These are phyloP conservation scores for Boeremia exigua DNA, from an alignment of 2,329 filamentous ascomycete genomes.

Conservation along the genomic window DNA sequence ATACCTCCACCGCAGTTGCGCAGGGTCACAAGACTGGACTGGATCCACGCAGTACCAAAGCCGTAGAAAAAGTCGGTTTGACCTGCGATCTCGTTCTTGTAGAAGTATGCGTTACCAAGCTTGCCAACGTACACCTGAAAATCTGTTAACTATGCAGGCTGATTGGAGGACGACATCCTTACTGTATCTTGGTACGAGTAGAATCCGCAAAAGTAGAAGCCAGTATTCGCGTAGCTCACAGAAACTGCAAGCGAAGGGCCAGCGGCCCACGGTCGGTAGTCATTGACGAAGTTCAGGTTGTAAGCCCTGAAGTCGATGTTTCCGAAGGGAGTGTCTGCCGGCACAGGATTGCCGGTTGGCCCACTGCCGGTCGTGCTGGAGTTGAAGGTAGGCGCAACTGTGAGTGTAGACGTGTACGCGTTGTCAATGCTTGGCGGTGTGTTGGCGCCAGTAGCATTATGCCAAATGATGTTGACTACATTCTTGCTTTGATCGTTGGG, in stretches of 20 bases:
- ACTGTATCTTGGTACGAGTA: conserved; percentile 74
- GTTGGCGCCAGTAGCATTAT: conserved; percentile 59
- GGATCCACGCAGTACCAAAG: conserved; percentile 69
- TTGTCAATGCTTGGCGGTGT: conserved; percentile 61
- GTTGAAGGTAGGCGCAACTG: conserved; percentile 68
- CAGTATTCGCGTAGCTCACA: conserved; percentile 67
- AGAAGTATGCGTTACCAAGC: conserved; percentile 70
- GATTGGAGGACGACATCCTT: neutral
- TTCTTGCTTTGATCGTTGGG: conserved; percentile 57
- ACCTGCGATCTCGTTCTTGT: conserved; percentile 65
- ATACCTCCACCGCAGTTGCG: conserved; percentile 70
- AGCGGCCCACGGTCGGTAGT: conserved; percentile 58
- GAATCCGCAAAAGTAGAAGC: conserved; percentile 71
- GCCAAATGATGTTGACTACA: conserved; percentile 64
- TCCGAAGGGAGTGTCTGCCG: conserved; percentile 67
- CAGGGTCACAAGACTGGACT: conserved; percentile 60
- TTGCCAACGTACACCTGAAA: conserved; percentile 64
- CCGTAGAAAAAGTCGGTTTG: conserved; percentile 74
- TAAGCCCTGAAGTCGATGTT: conserved; percentile 69
- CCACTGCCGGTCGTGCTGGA: conserved; percentile 67
- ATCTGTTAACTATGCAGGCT: neutral
- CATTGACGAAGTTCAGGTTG: conserved; percentile 70
- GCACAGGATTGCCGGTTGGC: conserved; percentile 66
- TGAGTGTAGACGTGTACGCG: conserved; percentile 66
- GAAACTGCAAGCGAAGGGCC: conserved; percentile 67